Base-by-base conservation (phyloP, 2,329 filamentous ascomycete genomes). In the Xylariomycetidae sp. region DNA sequence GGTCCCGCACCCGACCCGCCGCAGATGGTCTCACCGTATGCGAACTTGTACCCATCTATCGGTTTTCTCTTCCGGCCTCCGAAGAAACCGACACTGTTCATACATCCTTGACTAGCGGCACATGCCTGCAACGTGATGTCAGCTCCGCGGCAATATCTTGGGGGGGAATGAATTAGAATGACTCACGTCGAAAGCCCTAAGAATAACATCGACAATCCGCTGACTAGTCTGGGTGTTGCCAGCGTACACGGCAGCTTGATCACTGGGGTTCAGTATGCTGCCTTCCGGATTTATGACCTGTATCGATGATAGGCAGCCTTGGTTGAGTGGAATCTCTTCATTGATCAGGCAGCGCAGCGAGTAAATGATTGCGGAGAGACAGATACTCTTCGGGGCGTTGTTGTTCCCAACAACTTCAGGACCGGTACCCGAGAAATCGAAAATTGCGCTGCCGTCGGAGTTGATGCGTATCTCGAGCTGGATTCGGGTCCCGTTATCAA, bases 21-120 rank as follows among this genome's bases (percentile, higher is more conserved):
- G 2, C 78, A 77, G 42, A 87, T 85, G 3, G 82, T 86, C 54
- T 87, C 82, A 50, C 86, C 86, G 62, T 86, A 87, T n/a, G 82
- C 20, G n/a, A 23, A 23, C 20, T 23, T 23, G n/a, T 23, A 23
- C 20, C 20, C 20, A n/a, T 8, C n/a, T 8, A 8, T n/a, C n/a
- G 36, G 26, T 16, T 43, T 37, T 12, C 33, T 39, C 46, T n/a
- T n/a, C 8, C 20, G 20, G 20, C 20, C 20, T 8, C 20, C 20
- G n/a, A 23, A 23, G 20, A 85, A 85, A 36, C 83, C 85, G 48
- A 89, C 88, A 1, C 83, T 88, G 57, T 89, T 89, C 54, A 78
- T 82, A 49, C 85, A 82, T 14, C 85, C 85, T 46, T 89, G 85
- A 1, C 71, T 79, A 3, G 85, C 85, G 3, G 84, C 83, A 9